Conservation (phyloP, 345 rosid genomes). For the Rhizophora mangle region DNA sequence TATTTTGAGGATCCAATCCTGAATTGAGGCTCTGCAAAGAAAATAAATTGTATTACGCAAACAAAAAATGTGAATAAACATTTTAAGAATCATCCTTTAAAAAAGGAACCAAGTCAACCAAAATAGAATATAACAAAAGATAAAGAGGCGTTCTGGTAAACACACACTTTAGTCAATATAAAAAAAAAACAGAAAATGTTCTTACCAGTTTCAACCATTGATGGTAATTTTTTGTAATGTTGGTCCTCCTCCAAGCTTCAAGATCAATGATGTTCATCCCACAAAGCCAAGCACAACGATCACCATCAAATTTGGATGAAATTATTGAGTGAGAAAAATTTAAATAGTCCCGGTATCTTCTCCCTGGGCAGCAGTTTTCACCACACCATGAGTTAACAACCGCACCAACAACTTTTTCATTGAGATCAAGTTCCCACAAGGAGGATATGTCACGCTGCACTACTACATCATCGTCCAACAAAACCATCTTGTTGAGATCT, state of each 20-base stretch:
- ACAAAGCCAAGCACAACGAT: slow-evolving; percentile 78
- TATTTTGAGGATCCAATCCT: slow-evolving; percentile 35
- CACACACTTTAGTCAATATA: not conserved
- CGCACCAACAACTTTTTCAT: slow-evolving; percentile 74
- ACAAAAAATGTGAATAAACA: not conserved
- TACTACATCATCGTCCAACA: slow-evolving; percentile 90
- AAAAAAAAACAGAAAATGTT: not conserved
- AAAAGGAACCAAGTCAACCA: too few species aligned
- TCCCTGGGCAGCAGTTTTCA: slow-evolving; percentile 74
- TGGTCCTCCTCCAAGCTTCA: slow-evolving; percentile 73
- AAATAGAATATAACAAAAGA: too few species aligned
- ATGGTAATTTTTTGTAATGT: slow-evolving; percentile 60
- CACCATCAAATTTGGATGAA: slow-evolving; percentile 50
- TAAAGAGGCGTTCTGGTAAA: not conserved
- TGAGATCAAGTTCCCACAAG: slow-evolving; percentile 73
- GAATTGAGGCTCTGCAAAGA: slow-evolving; percentile 54
- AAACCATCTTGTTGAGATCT: slow-evolving; percentile 76
- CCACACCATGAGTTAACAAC: slow-evolving; percentile 73
- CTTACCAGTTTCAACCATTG: slow-evolving; percentile 74
- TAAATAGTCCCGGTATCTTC: slow-evolving; percentile 72
- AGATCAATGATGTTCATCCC: slow-evolving; percentile 90
- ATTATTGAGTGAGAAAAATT: slow-evolving; percentile 75
- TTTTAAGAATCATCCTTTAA: too few species aligned
- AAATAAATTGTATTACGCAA: not conserved
- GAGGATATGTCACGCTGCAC: slow-evolving; percentile 80